Conservation (phyloP, 2,329 filamentous ascomycete species). For the Hyphodiscus sp. region DNA sequence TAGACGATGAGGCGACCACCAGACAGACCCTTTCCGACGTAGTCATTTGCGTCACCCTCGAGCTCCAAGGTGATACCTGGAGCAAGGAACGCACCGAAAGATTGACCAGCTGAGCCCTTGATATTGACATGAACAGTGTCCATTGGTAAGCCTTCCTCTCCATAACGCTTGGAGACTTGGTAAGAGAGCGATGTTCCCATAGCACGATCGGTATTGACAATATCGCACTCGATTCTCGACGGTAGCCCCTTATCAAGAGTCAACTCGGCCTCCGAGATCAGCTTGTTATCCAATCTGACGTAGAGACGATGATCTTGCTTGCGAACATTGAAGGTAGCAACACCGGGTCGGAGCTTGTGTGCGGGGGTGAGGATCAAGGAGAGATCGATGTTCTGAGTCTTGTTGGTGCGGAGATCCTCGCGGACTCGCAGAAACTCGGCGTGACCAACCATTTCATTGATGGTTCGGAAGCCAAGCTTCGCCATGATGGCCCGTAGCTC, state of each 20-base stretch:
- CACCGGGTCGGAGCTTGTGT: slow-evolving; percentile 89
- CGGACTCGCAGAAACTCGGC: slow-evolving; percentile 81
- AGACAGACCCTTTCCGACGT: slow-evolving; percentile 92
- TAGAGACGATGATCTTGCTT: slow-evolving; percentile 96
- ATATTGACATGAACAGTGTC: slow-evolving; percentile 96
- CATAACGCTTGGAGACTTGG: slow-evolving; percentile 88
- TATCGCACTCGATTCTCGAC: slow-evolving; percentile 88
- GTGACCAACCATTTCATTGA: slow-evolving; percentile 96
- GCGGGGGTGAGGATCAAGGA: slow-evolving; percentile 90
- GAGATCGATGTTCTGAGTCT: slow-evolving; percentile 89
- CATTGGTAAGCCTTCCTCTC: slow-evolving; percentile 79
- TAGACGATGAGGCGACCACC: slow-evolving; percentile 92
- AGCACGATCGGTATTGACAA: slow-evolving; percentile 93
- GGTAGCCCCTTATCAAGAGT: slow-evolving; percentile 92
- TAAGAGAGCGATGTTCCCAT: slow-evolving; percentile 92
- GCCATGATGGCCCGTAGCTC: slow-evolving; percentile 97
- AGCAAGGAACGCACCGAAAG: slow-evolving; percentile 89
- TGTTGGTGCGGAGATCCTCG: slow-evolving; percentile 79
- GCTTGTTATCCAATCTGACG: slow-evolving; percentile 90
- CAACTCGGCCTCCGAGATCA: slow-evolving; percentile 90
- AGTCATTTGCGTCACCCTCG: slow-evolving; percentile 94
- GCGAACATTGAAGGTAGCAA: slow-evolving; percentile 94
- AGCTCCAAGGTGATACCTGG: slow-evolving; percentile 91
- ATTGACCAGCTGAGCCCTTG: slow-evolving; percentile 92
- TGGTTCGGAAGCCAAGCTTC: slow-evolving; percentile 84